Base-by-base conservation (phyloP, 1,139 yeast species). In the Hanseniaspora uvarum region DNA sequence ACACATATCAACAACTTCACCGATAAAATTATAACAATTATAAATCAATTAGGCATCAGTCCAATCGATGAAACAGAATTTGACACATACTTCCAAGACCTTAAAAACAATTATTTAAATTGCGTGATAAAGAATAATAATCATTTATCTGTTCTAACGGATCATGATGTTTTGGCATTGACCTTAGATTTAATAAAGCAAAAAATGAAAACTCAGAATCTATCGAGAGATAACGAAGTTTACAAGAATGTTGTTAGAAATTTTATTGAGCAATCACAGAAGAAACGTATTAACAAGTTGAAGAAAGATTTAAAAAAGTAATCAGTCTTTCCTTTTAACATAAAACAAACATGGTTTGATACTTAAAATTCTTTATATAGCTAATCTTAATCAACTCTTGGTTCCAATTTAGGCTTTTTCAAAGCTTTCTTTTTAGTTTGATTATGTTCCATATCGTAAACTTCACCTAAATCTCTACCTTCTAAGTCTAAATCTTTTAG, bases 401-500 rank as follows among this genome's bases (percentile, higher is more conserved):
- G 66, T 31, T 76, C 82, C 57, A 80, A 65, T 16, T 65, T 65
- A 38, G 85, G 85, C 64, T 76, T 79, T 66, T 78, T 79, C 55
- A 73, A 69, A n/a, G 67, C 59, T 61, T 72, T 70, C 65, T 76
- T 78, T 54, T 70, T 70, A 18, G 37, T 41, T 28, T 24, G 6
- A 16, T 16, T 30, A 37, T 50, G 48, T 38, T 75, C 78, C 59
- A 78, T 78, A 30, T 64, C 66, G 44, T 77, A 70, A 39, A 78
- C 81, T 50, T 73, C 72, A 48, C 62, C 62, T 53, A 81, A 71
- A 61, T 81, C 83, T 69, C 98, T 80, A 53, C 97, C 98, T 58
- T 86, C 79, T 59, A 80, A 80, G 68, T 94, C 99, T 58, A 79
- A 76, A 59, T 87, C 94, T 71, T 89, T 92, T 60, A 94, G 88